Conservation (phyloP, 495 filamentous ascomycete species). For the Penicillium riverlandense region DNA sequence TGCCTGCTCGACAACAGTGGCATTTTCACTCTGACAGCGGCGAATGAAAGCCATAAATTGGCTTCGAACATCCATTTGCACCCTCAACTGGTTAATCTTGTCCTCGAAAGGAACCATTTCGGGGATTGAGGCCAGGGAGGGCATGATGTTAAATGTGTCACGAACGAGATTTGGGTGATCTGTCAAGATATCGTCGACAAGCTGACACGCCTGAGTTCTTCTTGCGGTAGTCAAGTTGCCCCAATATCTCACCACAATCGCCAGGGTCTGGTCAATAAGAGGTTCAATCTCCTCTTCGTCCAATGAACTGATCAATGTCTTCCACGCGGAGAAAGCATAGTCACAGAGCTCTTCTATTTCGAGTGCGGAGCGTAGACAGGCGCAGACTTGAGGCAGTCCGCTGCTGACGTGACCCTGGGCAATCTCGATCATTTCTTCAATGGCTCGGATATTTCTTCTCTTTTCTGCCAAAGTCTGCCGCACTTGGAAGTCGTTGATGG, state of each 20-base stretch:
- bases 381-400: constrained; percentile 78
- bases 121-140: constrained; percentile 68
- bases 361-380: constrained; percentile 80
- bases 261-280: constrained; percentile 80
- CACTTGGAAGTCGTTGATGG: constrained; percentile 63
- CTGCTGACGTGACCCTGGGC: constrained; percentile 61
- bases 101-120: constrained; percentile 57
- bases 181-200: constrained; percentile 59
- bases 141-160: constrained; percentile 62
- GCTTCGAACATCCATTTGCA: constrained; percentile 49
- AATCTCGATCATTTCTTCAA: constrained; percentile 80
- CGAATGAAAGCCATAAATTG: constrained; percentile 62
- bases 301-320: constrained; percentile 62
- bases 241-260: constrained; percentile 81
- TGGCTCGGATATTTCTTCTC: constrained; percentile 66
- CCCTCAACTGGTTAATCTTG: constrained; percentile 56
- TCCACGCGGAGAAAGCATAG: constrained; percentile 78
- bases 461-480: constrained; percentile 58
- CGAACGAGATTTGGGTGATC: constrained; percentile 51
- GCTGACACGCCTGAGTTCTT: constrained; percentile 46
- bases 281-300: constrained; percentile 70
- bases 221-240: constrained; percentile 51
- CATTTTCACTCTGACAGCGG: constrained; percentile 75
- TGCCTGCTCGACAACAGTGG: constrained; percentile 71
- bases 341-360: constrained; percentile 63